phyloP scores from a whole-genome alignment of 306 rosid species.

The Pterocarpus santalinus region DNA sequence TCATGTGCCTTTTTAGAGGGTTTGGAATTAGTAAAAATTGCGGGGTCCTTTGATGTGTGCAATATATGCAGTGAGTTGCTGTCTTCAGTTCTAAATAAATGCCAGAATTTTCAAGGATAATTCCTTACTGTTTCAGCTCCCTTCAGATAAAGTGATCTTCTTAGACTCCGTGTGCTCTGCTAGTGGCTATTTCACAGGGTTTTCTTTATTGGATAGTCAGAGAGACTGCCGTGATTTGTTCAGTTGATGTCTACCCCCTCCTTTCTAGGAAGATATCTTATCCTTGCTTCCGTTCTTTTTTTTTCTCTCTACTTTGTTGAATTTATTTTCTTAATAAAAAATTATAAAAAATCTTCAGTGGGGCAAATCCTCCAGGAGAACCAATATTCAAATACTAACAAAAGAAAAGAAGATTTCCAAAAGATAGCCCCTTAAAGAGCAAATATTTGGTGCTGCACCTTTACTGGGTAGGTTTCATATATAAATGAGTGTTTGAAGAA shows the following conservation, averaged over 20 bases:
- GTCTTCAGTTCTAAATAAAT: constrained; percentile 30
- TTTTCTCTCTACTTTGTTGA: neutral
- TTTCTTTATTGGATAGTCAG: constrained; percentile 22
- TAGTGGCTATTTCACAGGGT: neutral
- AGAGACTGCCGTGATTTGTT: constrained; percentile 6
- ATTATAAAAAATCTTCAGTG: constrained; percentile 1
- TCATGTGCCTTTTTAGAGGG: neutral
- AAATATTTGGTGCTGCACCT: constrained; percentile 25
- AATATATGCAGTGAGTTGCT: constrained; percentile 27
- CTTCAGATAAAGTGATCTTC: constrained; percentile 14
- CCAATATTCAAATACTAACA: neutral
- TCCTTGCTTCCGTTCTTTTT: constrained; percentile 6
- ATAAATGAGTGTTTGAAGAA: neutral
- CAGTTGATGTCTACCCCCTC: neutral
- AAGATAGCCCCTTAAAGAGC: neutral
- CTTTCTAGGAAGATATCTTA: constrained; percentile 6
- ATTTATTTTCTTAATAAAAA: constrained; percentile 29
- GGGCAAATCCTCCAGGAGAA: neutral
- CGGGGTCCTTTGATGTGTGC: constrained; percentile 3
- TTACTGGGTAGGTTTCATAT: neutral
- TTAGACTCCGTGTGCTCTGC: constrained; percentile 11
- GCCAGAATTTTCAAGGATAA: constrained; percentile 32
- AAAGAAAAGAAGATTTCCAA: neutral
- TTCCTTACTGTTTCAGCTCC: constrained; percentile 29
- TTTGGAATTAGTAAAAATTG: constrained; percentile 21